phyloP scores from a whole-genome alignment of 352 stramenopile species.

The Pelagophyceae sp. region DNA sequence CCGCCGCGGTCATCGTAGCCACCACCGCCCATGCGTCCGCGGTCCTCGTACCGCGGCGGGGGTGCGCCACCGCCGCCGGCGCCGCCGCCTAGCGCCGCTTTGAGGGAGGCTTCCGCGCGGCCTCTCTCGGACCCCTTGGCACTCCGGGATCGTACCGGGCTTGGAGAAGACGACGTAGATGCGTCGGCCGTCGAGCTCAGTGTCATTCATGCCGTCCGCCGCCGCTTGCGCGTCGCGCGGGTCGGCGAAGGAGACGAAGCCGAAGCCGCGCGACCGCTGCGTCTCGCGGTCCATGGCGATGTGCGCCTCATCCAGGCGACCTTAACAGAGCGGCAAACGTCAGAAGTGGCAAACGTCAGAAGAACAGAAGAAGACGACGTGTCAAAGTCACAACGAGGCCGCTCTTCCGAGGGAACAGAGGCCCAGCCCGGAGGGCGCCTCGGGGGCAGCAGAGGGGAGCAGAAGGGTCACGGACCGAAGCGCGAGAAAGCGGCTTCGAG shows the following conservation, averaged over 20 bases:
- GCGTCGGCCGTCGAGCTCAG: not conserved
- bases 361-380: too few species aligned
- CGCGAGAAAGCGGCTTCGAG: not conserved
- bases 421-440: too few species aligned
- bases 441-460: too few species aligned
- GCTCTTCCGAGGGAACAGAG: too few species aligned
- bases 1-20: not conserved
- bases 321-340: not conserved
- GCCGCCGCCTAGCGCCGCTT: not conserved
- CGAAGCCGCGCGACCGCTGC: constrained; percentile 15
- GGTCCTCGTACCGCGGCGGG: not conserved
- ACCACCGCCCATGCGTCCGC: too few species aligned
- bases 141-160: too few species aligned
- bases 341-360: not conserved
- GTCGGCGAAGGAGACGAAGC: not conserved
- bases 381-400: too few species aligned
- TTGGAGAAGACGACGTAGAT: not conserved
- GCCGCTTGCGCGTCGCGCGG: not conserved
- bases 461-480: not conserved
- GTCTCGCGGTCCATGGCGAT: not conserved
- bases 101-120: too few species aligned
- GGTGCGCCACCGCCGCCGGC: too few species aligned
- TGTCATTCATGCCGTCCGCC: not conserved
- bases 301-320: not conserved
- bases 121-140: too few species aligned